phyloP scores from a whole-genome alignment of 176 grass and related monocot genomes.

The Carex pumila region DNA sequence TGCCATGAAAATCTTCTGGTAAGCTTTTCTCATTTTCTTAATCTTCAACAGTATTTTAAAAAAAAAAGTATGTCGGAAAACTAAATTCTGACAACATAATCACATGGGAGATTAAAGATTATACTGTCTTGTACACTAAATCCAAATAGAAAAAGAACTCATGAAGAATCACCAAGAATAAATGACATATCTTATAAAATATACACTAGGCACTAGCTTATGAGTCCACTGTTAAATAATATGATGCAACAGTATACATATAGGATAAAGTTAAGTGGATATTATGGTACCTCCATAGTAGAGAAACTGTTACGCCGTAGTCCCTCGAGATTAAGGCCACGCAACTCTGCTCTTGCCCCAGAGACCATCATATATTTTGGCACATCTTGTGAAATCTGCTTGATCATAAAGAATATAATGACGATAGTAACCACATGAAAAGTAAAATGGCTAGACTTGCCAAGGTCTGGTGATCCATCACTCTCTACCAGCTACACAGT shows the following conservation, averaged over 20 bases:
- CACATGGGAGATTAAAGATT: not conserved
- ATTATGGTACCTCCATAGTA: slow-evolving; percentile 47
- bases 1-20: slow-evolving; percentile 81
- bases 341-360: slow-evolving; percentile 76
- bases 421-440: not conserved
- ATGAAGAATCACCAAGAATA: not conserved
- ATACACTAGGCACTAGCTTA: not conserved
- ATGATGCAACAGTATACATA: slow-evolving; percentile 2
- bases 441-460: not conserved
- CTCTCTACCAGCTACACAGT: not conserved
- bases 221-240: not conserved
- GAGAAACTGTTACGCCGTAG: slow-evolving; percentile 64
- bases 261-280: not conserved
- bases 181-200: not conserved
- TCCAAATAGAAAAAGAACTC: not conserved
- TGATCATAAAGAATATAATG: slow-evolving; percentile 19
- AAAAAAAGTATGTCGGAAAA: not conserved
- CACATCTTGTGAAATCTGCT: slow-evolving; percentile 81
- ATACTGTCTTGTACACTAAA: not conserved
- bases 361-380: slow-evolving; percentile 86
- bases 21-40: slow-evolving; percentile 61
- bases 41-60: slow-evolving; percentile 29
- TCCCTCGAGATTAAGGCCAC: slow-evolving; percentile 81
- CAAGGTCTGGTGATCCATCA: not conserved
- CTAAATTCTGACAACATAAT: not conserved